phyloP scores from a whole-genome alignment of 257 asterid genomes.

The Petunia axillaris region DNA sequence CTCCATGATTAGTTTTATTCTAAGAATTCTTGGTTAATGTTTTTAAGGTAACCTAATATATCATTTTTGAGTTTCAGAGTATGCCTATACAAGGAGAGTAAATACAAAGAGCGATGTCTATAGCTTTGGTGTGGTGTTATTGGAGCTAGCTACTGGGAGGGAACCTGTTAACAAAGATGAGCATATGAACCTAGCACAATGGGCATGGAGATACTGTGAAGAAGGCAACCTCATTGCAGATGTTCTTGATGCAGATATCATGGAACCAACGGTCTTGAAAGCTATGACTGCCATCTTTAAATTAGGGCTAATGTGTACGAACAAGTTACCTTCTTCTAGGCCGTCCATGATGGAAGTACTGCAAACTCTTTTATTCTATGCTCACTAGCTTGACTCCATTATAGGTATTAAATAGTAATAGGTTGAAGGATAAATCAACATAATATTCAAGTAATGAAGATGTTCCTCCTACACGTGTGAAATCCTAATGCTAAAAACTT shows the following conservation, averaged over 20 bases:
- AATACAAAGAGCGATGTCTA: constrained; percentile 44
- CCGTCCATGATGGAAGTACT: constrained; percentile 76
- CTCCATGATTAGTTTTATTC: background rate
- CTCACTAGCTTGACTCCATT: no score
- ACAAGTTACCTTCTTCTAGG: constrained; percentile 55
- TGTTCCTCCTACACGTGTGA: no score
- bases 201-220: constrained; percentile 77
- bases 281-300: constrained; percentile 55
- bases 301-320: constrained; percentile 75
- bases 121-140: constrained; percentile 49
- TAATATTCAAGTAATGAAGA: no score
- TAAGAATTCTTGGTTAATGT: background rate
- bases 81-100: constrained; percentile 39
- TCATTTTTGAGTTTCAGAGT: no score
- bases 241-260: constrained; percentile 51
- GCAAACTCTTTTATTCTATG: constrained; percentile 48
- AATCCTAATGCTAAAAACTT: no score
- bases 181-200: constrained; percentile 71
- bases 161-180: constrained; percentile 61
- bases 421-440: no score
- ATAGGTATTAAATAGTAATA: no score
- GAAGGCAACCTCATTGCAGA: constrained; percentile 50
- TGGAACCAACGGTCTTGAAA: constrained; percentile 48
- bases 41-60: background rate
- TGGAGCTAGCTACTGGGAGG: constrained; percentile 48